Base-by-base conservation (phyloP, 495 filamentous ascomycete genomes). In the Usnea hakonensis region DNA sequence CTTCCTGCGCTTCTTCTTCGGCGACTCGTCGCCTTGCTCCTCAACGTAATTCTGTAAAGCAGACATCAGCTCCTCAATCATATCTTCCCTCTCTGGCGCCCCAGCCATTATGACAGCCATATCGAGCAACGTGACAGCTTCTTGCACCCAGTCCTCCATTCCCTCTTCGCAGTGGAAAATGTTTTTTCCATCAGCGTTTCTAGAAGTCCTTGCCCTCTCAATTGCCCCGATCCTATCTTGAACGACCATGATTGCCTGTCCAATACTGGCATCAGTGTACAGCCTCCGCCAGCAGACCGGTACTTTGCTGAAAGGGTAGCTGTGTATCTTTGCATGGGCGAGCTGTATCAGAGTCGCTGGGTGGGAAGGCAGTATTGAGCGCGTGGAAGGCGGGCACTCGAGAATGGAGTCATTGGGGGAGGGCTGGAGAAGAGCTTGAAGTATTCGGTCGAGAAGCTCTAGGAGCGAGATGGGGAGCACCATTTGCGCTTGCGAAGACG, bases 21-120 rank as follows among this genome's bases (percentile, higher is more conserved):
- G 58, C 16, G 40, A 33, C 30, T 26, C 33, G 0, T 43, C 9
- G 6, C 61, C 52, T 26, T 54, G 14, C 30, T 54, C 23, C 17
- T 59, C 52, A 8, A 59, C 35, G 26, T 57, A 59, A 1, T 7
- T 16, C 28, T 68, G 63, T 7, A 69, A 32, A 28, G 50, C 60
- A 6, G 13, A 46, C 17, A 90, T 68, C 1, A 85, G 69, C 38
- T 65, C 61, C 56, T 89, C 80, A 54, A 93, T 79, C 68, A 84
- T 77, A n/a, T 67, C 71, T 61, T 81, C 81, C n/a, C 88, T 82
- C 3, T 80, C 71, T 5, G 85, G 83, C 0, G 84, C 89, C 0
- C 92, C 94, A 28, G 90, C 81, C 71, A 96, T 85, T 54, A 96
- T 93, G 54, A 94, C 68, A 0, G 90, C 88, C 70, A 85, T 86